These are phyloP conservation scores for Lantana camara DNA, from an alignment of 257 asterid genomes.

Conservation along the genomic window DNA sequence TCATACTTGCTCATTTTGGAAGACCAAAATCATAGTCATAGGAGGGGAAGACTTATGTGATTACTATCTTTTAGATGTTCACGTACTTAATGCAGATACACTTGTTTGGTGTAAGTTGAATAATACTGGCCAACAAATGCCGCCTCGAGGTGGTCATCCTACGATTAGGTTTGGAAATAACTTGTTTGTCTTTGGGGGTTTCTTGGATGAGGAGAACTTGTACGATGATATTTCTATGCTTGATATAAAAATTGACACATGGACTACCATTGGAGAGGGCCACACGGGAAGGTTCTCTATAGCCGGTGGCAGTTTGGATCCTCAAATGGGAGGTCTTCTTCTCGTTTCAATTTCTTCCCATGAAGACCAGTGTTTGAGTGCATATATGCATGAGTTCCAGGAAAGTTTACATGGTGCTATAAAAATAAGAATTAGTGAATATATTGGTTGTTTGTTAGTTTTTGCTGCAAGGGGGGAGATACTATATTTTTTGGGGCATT, in stretches of 20 bases:
- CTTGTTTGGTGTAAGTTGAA: slow-evolving; percentile 92
- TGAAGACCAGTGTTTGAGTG: too few relatives aligned
- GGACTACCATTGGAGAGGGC: slow-evolving; percentile 80
- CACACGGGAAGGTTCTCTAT: slow-evolving; percentile 93
- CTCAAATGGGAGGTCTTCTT: slow-evolving; percentile 85
- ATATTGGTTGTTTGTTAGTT: too few relatives aligned
- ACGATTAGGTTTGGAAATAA: slow-evolving; percentile 74
- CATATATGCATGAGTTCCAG: too few relatives aligned
- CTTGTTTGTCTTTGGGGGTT: slow-evolving; percentile 93
- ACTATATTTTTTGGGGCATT: too few relatives aligned
- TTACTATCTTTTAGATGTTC: slow-evolving; percentile 89
- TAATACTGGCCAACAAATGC: slow-evolving; percentile 79
- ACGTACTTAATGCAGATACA: slow-evolving; percentile 93
- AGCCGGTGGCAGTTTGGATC: slow-evolving; percentile 93
- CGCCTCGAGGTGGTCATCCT: slow-evolving; percentile 98
- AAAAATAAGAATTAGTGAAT: too few relatives aligned
- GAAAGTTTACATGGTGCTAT: too few relatives aligned
- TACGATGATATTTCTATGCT: slow-evolving; percentile 85
- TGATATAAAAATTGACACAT: slow-evolving; percentile 77
- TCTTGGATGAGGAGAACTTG: slow-evolving; percentile 84
- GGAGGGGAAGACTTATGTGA: slow-evolving; percentile 91
- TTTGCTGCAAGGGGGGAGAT: too few relatives aligned
- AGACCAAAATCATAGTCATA: slow-evolving; percentile 80
- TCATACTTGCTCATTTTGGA: slow-evolving; percentile 96
- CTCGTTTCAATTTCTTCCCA: too few relatives aligned